Conservation (phyloP, 2,329 filamentous ascomycete genomes). For the Arthrinium puccinioides region DNA sequence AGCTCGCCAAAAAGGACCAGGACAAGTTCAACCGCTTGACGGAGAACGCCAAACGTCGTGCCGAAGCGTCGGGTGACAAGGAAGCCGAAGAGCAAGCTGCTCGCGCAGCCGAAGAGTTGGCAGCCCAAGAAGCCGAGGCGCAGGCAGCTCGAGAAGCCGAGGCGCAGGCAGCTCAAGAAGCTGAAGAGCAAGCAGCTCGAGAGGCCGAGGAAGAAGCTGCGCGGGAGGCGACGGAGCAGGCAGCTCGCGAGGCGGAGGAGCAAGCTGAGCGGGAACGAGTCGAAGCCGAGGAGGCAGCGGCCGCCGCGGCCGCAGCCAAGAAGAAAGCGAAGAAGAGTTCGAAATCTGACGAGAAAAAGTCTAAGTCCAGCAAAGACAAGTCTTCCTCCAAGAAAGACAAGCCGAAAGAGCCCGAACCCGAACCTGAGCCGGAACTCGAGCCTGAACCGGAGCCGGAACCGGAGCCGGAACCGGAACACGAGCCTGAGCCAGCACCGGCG, state of each 20-base stretch:
- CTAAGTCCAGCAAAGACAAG: constrained; percentile 23
- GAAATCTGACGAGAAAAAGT: constrained; percentile 23
- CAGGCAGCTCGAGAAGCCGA: constrained; percentile 7
- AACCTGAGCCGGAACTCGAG: constrained; percentile 12
- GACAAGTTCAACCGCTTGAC: constrained; percentile 24
- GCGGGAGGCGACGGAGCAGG: constrained; percentile 15
- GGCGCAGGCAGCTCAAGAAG: constrained; percentile 14
- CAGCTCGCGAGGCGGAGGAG: constrained; percentile 16
- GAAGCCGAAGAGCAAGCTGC: constrained; percentile 21
- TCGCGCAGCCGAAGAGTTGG: constrained; percentile 10
- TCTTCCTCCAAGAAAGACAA: constrained; percentile 20
- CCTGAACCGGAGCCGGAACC: constrained; percentile 7
- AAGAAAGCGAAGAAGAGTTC: constrained; percentile 34
- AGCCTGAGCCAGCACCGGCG: constrained; percentile 11
- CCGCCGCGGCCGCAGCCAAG: constrained; percentile 1
- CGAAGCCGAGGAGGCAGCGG: constrained; percentile 18
- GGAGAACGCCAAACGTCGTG: constrained; percentile 37
- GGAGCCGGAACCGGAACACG: constrained; percentile 22
- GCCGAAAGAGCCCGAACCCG: constrained; percentile 14
- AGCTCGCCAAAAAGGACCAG: constrained; percentile 1
- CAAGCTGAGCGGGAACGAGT: constrained; percentile 16
- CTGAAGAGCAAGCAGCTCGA: constrained; percentile 10
- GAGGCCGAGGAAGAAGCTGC: constrained; percentile 20
- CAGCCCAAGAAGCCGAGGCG: constrained; percentile 24
- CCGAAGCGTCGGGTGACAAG: constrained; percentile 14